A percentile compares a stretch with the other conserved stretches of the same genome.
Conservation (phyloP, 2,329 filamentous ascomycete species). For the Thelonectria olida region DNA sequence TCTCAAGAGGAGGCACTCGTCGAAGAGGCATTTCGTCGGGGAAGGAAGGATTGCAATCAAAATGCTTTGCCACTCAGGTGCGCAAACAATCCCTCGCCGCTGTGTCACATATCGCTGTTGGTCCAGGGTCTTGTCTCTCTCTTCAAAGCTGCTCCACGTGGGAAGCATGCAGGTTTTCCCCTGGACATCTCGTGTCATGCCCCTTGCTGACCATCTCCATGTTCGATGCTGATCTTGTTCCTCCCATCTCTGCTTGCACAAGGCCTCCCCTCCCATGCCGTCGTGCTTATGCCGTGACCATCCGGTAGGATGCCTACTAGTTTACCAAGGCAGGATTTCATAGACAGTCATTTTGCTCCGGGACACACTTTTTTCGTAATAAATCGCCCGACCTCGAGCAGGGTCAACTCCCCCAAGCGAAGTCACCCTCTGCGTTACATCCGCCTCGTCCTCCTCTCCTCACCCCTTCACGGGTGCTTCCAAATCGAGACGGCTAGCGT, state of each 20-base stretch:
- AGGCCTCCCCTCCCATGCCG: not conserved
- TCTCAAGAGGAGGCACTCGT: too few relatives aligned
- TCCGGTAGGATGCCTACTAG: too few relatives aligned
- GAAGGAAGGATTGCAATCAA: not conserved
- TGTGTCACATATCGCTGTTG: conserved; percentile 16
- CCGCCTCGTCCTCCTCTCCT: conserved; percentile 12
- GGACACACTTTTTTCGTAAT: too few relatives aligned
- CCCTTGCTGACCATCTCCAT: conserved; percentile 18
- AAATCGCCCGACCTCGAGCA: too few relatives aligned
- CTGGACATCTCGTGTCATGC: conserved; percentile 26
- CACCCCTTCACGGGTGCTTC: conserved; percentile 2
- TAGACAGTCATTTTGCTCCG: too few relatives aligned
- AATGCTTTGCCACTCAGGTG: not conserved
- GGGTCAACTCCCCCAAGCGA: conserved; percentile 13
- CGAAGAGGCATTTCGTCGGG: too few relatives aligned
- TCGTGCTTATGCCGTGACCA: conserved; percentile 3
- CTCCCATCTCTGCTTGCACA: conserved; percentile 7
- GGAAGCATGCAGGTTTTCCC: conserved; percentile 38
- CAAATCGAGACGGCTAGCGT: conserved; percentile 10
- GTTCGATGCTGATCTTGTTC: conserved; percentile 12
- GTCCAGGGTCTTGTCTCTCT: conserved; percentile 6
- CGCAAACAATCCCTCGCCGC: not conserved
- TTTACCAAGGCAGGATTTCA: too few relatives aligned
- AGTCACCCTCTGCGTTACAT: conserved; percentile 11
- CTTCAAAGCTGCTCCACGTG: conserved; percentile 28